Percentiles rank a stretch among this genome's conserved stretches.
Evolutionary conservation across 495 filamentous ascomycete genomes (phyloP).

Genomic region (Aspergillus saccharolyticus): DNA sequence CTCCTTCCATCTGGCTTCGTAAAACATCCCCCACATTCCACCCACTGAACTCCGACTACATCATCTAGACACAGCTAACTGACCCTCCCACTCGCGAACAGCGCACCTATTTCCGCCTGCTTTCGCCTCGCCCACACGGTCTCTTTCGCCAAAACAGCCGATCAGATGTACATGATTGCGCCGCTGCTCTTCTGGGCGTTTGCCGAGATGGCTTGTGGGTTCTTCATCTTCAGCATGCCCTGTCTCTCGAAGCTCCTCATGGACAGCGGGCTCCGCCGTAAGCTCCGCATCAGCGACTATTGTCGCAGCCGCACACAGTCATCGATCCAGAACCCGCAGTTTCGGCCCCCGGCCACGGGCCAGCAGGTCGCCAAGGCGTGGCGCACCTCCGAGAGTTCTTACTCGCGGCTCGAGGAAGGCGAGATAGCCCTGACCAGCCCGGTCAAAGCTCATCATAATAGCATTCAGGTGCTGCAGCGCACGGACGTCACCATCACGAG

Average conservation of each 20-base stretch:
- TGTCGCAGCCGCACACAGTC: not conserved
- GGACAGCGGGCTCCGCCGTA: conserved; percentile 12
- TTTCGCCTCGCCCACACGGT: conserved; percentile 20
- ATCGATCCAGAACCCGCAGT: not conserved
- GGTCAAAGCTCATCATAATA: not conserved
- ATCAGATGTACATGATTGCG: conserved; percentile 18
- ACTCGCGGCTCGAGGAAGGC: not conserved
- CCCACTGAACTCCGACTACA: too few species aligned
- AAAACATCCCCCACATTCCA: not conserved
- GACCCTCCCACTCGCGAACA: not conserved
- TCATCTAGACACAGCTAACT: too few species aligned
- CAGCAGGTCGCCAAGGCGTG: not conserved
- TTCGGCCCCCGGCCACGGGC: not conserved
- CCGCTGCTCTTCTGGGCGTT: conserved; percentile 24
- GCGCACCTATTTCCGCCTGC: conserved; percentile 14
- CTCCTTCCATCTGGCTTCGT: not conserved
- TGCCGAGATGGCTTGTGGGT: conserved; percentile 25
- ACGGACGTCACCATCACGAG: not conserved
- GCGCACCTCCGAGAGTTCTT: not conserved
- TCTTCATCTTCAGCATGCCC: conserved; percentile 23
- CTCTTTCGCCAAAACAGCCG: conserved; percentile 10
- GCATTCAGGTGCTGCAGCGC: not conserved
- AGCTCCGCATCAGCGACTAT: not conserved
- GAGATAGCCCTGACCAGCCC: not conserved
- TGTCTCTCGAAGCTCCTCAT: conserved; percentile 21